These are phyloP conservation scores for Aspergillus nomiae DNA, from an alignment of 2,329 filamentous ascomycete species.

Conservation along the genomic window DNA sequence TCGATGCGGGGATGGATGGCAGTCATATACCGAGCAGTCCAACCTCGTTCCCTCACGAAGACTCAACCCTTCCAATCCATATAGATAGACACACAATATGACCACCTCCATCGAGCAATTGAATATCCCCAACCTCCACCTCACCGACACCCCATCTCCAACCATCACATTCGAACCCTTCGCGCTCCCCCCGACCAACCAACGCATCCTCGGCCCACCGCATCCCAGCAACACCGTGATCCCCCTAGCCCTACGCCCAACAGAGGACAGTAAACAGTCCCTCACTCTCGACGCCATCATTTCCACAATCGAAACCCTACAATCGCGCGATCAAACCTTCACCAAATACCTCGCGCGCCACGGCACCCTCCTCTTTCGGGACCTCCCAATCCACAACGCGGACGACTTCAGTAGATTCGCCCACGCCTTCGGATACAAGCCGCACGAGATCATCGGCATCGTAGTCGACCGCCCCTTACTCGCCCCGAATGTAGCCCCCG, in stretches of 20 bases:
- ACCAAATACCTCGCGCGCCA: slow-evolving; percentile 48
- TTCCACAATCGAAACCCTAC: slow-evolving; percentile 41
- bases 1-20: background rate
- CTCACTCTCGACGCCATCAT: slow-evolving; percentile 38
- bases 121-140: slow-evolving; percentile 16
- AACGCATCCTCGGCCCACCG: slow-evolving; percentile 43
- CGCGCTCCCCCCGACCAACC: slow-evolving; percentile 43
- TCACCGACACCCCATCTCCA: slow-evolving; percentile 14
- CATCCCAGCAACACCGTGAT: slow-evolving; percentile 42
- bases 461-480: slow-evolving; percentile 50
- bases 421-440: slow-evolving; percentile 51
- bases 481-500: slow-evolving; percentile 49
- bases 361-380: slow-evolving; percentile 51
- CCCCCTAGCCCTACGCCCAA: slow-evolving; percentile 44
- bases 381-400: slow-evolving; percentile 48
- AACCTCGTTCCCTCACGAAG: background rate
- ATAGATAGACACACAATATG: background rate
- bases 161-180: slow-evolving; percentile 41
- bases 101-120: background rate
- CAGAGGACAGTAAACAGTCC: slow-evolving; percentile 18
- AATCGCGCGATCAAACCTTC: slow-evolving; percentile 33
- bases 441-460: slow-evolving; percentile 56
- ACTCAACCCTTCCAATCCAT: background rate
- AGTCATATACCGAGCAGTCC: background rate
- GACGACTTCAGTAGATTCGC: slow-evolving; percentile 53